Evolutionary conservation across 2,329 filamentous ascomycete species (phyloP), one percentile per base, ranked within the genome.

Genomic region (Fusarium coicis): DNA sequence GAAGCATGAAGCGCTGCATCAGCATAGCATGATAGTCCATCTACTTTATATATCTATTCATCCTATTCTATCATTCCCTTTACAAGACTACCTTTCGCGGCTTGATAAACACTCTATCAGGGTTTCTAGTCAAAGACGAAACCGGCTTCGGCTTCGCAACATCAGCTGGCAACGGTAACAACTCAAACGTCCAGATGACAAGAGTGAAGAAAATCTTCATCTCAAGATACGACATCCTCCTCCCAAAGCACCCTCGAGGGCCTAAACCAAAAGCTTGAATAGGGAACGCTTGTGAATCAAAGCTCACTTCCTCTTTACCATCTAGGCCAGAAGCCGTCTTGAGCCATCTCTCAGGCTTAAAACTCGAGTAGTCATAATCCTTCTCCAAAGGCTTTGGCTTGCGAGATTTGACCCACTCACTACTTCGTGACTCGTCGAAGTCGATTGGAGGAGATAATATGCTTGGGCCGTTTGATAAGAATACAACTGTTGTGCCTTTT

Each of bases 221-320:
- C 72, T 80, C 74, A 7, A 80, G 65, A 12, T 79, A 79, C 3
- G 76, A 80, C 34, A 81, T 66, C 28, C 66, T 74, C 46, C 75
- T 77, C 0, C 83, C 83, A n/a, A 77, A 84, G 46, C 83, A 85
- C 0, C 79, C 78, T 3, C 83, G 65, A 1, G 77, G 68, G 0
- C 83, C 83, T 2, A 80, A 18, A 0, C 83, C 80, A 66, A 85
- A 85, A 0, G 79, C 63, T 10, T 83, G 72, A 4, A 70, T 53
- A 0, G 83, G 83, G 0, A 82, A 81, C 0, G 80, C 77, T 19
- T 73, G 67, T 0, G 76, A 57, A 49, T 82, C 78, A 44, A 81
- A 83, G 18, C 66, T 70, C 19, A 18, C 62, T 50, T 63, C 53
- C 3, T 60, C 26, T 5, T 36, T 50, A 2, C 72, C 62, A 23